phyloP scores from a whole-genome alignment of 139 green algal genomes.

The Ulvella scutata region DNA sequence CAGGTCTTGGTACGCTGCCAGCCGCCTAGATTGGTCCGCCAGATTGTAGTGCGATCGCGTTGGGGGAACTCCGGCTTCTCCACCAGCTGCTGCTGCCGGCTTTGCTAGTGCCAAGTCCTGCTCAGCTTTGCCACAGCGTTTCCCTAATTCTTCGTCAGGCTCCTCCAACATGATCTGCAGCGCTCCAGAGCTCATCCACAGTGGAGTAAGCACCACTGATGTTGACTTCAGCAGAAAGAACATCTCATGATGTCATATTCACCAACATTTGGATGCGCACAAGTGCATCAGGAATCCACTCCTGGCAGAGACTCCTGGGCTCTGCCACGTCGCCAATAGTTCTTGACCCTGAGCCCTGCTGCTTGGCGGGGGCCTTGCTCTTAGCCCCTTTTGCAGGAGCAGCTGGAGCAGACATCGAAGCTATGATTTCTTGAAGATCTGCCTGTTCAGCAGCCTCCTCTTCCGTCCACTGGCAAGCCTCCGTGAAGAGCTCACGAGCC shows the following conservation, averaged over 20 bases:
- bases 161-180: neutral
- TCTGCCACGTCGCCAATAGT: neutral
- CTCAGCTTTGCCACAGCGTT: neutral
- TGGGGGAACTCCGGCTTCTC: neutral
- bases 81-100: neutral
- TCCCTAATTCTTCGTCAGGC: neutral
- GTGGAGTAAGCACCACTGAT: no score
- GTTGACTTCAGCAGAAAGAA: no score
- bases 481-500: neutral
- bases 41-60: neutral
- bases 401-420: neutral
- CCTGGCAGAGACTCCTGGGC: neutral
- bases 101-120: neutral
- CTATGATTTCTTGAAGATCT: neutral
- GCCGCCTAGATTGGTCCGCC: neutral
- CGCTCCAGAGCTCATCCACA: no score
- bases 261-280: neutral
- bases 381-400: neutral
- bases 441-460: neutral
- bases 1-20: neutral
- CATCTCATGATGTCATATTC: no score
- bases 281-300: neutral
- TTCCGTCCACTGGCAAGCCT: neutral
- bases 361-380: neutral
- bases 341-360: neutral